Evolutionary conservation across 208 protist species (phyloP), one percentile per base, ranked within the genome.

Genomic region (Leishmania tropica): DNA sequence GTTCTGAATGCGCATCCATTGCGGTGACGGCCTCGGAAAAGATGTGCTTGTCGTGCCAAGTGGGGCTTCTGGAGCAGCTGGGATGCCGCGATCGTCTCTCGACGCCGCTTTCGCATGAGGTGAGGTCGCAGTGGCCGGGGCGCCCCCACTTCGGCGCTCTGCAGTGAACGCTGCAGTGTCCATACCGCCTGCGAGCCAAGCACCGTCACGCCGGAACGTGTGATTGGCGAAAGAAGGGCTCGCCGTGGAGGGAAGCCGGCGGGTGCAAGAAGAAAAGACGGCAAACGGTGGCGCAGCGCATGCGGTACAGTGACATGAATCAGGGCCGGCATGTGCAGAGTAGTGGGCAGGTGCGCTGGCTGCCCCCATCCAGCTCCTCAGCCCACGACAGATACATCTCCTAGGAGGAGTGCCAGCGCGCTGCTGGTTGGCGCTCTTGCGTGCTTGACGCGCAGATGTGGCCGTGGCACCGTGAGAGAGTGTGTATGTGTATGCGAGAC

Each of bases 1-100:
- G 37, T 68, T 40, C 53, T 79, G 74, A 40, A 76, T 21, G 0
- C 64, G 62, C 13, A 35, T 75, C 74, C 74, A 68, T 62, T 56
- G 54, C 17, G 37, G 21, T 5, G 72, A 60, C 4, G 45, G 45
- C 31, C 13, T 5, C 5, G 24, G 13, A 47, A 74, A 54, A 17
- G 72, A n/a, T 17, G 11, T 1, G 13, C 11, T 15, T 45, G 11
- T 56, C 11, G 72, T 6, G 37, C 19, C 40, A 65, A 6, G 60
- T 19, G 8, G 7, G 11, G 11, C 21, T 8, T 0, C 15, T n/a
- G 0, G 2, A 8, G 1, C n/a, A 21, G 31, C 0, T 21, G 62
- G n/a, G n/a, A 65, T 37, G 11, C n/a, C n/a, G 37, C 37, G 60
- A 65, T 37, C 60, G 4, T 37, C 60, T 65, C n/a, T 31, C 28